Evolutionary conservation across 139 green algal species (phyloP), one percentile per base, ranked within the genome.

Genomic region (Ulvella scutata): DNA sequence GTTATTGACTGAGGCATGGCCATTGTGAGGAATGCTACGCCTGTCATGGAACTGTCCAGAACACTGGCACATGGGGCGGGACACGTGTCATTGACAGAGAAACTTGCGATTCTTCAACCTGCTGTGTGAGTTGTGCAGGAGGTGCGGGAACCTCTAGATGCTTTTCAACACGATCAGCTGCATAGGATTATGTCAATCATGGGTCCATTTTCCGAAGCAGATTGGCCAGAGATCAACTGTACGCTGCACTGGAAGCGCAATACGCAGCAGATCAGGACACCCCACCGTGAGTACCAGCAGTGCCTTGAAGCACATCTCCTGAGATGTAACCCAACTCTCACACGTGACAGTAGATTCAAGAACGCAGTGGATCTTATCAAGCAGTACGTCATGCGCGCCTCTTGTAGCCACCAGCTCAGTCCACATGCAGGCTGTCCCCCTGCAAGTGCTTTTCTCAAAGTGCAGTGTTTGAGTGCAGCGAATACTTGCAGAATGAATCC

Each of bases 191-290:
- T 83, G n/a, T 38, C 62, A 1, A 62, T 80, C 2, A 40, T 91
- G 76, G 86, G 88, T 28, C 86, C 87, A 29, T 85, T 85, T 31
- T 67, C 62, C 26, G 72, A 82, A 9, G 74, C 61, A 10, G 31
- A 74, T 3, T 90, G 87, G 87, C 82, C 84, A 0, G 38, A 79
- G 26, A 74, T 90, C 44, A 80, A 85, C 73, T 37, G 78, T 37
- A 79, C 89, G 72, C 79, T 73, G 1, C 85, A 92, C 79, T 92
- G 87, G 86, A 35, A 79, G 9, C 76, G 87, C 37, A 84, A 89
- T 77, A 88, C 81, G 2, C 82, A 82, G 43, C 76, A 82, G 40
- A 79, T 85, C 44, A 67, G 81, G 4, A 40, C 78, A 62, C 74
- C 40, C 36, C 72, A 72, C 31, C 79, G 77, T 6, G 80, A 85